Base-by-base conservation (phyloP, 495 filamentous ascomycete species). In the Baudoinia panamericana region DNA sequence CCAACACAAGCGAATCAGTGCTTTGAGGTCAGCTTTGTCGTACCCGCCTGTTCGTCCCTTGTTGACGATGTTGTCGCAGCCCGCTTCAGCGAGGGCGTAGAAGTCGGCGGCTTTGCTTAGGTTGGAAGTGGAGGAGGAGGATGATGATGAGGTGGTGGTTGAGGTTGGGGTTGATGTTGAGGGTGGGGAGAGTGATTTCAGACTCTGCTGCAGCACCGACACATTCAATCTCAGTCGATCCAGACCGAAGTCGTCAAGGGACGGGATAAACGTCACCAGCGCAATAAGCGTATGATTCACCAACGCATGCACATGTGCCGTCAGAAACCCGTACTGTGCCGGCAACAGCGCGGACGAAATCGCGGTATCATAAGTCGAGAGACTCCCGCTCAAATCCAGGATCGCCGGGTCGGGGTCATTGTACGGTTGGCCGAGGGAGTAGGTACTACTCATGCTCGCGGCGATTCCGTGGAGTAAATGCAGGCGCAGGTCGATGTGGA, bases 201-300 rank as follows among this genome's bases (percentile, higher is more conserved):
- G 70, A 48, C 93, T 93, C 51, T 96, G 92, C 55, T 94, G 87
- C 21, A 97, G 63, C 32, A 97, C 90, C 7, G 93, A 67, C 31
- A 96, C 83, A 54, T 96, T 92, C 21, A 95, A 71, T 51, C 83
- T 78, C 67, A 96, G 80, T 5, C 84, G 71, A 16, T 74, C 69
- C 46, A 77, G 82, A 12, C 92, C 90, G 41, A 77, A 69, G 24
- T 62, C 61, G 46, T 92, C 87, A 70, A 92, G 77, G 2, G 69
- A 70, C 24, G 72, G 70, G 32, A 86, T 78, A 9, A 58, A 61
- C 8, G 72, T 72, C 49, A 76, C 72, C n/a, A 71, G 16, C 10
- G 38, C 29, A 16, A 86, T 70, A 24, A 93, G 73, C 34, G 75
- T 70, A 17, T 64, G 65, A 43, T 85, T 82, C 31, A 83, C 74